phyloP scores from a whole-genome alignment of 305 asterid genomes.

The Solanum hybrid region DNA sequence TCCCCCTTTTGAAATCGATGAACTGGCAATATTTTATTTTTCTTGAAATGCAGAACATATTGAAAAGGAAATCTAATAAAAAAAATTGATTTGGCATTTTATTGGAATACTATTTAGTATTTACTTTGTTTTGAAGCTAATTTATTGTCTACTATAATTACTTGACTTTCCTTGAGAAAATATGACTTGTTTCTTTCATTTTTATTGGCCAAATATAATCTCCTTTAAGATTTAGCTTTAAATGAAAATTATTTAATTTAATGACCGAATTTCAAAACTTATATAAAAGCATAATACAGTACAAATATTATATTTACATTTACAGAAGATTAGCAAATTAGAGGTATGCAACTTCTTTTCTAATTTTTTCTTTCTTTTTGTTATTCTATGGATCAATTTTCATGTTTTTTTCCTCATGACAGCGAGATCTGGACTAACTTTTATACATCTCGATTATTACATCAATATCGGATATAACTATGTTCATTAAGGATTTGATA shows the following conservation, averaged over 20 bases:
- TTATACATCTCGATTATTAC: not conserved
- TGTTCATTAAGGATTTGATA: not conserved
- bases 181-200: not conserved
- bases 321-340: not conserved
- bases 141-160: not conserved
- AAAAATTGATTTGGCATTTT: not conserved
- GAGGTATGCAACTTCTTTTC: not conserved
- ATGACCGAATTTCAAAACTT: not conserved
- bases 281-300: not conserved
- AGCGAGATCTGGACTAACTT: not conserved
- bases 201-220: not conserved
- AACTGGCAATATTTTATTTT: not conserved
- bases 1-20: too few relatives aligned
- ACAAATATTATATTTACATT: not conserved
- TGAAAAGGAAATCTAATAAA: too few relatives aligned
- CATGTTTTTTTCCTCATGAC: not conserved
- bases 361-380: not conserved
- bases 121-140: not conserved
- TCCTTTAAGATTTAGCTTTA: not conserved
- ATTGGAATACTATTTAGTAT: not conserved
- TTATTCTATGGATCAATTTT: not conserved
- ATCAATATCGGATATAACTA: not conserved
- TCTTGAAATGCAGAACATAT: too few relatives aligned
- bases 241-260: not conserved
- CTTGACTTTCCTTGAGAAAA: not conserved